These are phyloP conservation scores for Solanum etuberosum DNA, from an alignment of 257 asterid genomes.

Conservation along the genomic window DNA sequence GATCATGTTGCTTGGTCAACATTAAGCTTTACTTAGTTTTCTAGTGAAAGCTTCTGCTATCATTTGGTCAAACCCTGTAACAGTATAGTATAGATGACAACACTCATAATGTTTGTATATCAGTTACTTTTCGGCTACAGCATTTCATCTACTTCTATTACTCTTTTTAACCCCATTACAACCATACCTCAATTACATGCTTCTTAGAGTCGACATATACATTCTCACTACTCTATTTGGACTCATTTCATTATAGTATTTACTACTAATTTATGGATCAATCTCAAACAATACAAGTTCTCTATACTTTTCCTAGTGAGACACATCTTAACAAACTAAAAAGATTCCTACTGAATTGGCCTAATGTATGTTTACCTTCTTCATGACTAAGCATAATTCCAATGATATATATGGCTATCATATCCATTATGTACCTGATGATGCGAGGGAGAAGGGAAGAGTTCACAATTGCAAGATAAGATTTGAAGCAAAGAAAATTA, in stretches of 20 bases:
- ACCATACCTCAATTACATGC: neutral
- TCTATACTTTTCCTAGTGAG: neutral
- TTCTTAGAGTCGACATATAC: neutral
- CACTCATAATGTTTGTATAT: neutral
- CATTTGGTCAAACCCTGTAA: neutral
- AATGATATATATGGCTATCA: too few relatives aligned
- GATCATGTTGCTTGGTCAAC: neutral
- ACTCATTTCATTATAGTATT: neutral
- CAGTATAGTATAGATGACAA: neutral
- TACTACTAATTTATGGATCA: neutral
- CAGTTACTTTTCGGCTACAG: neutral
- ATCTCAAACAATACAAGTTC: neutral
- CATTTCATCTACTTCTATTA: neutral
- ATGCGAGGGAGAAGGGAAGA: too few relatives aligned
- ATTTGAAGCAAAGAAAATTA: too few relatives aligned
- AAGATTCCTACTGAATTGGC: neutral
- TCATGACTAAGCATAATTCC: neutral
- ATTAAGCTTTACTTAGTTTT: neutral
- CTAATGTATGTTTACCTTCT: neutral
- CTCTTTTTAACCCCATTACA: neutral
- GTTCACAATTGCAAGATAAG: too few relatives aligned
- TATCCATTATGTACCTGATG: too few relatives aligned
- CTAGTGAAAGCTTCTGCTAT: neutral
- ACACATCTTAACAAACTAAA: neutral
- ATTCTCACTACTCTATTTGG: neutral